Percentiles rank a stretch among this genome's conserved stretches.
These are phyloP conservation scores for Beta vulgaris DNA, from an alignment of 148 eudicot genomes.

Conservation along the genomic window DNA sequence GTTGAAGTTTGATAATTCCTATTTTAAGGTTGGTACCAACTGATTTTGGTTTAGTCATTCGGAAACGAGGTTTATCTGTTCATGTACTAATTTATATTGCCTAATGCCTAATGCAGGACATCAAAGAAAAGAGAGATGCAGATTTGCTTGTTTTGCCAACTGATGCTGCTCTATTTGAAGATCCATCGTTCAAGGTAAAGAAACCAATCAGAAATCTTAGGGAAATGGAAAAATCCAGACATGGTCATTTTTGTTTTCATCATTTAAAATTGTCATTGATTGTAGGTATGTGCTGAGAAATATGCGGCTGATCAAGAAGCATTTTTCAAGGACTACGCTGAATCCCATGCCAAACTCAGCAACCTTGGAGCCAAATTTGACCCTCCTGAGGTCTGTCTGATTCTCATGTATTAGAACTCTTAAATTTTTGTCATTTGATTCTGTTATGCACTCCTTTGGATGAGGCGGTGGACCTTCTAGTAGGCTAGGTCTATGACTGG, in stretches of 20 bases:
- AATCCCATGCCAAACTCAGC: constrained; percentile 97
- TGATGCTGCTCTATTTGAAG: constrained; percentile 91
- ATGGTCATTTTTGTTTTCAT: background rate
- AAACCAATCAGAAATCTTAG: background rate
- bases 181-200: constrained; percentile 90
- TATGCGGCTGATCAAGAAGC: constrained; percentile 80
- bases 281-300: constrained; percentile 91
- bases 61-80: constrained; percentile 1
- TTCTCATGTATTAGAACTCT: background rate
- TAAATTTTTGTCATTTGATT: background rate
- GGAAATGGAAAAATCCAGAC: background rate
- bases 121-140: constrained; percentile 75
- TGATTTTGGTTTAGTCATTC: background rate
- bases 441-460: background rate
- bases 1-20: constrained; percentile 96
- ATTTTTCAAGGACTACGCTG: constrained; percentile 92
- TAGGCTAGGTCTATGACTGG: background rate
- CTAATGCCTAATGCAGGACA: constrained; percentile 55
- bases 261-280: background rate
- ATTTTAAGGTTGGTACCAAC: constrained; percentile 65
- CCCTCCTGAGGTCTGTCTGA: constrained; percentile 72
- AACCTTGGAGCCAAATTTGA: constrained; percentile 94
- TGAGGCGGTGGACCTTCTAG: background rate
- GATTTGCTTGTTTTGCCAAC: constrained; percentile 97
- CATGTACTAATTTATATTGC: constrained; percentile 18